Conservation (phyloP, 2,329 filamentous ascomycete species). For the Thelonectria discophora region DNA sequence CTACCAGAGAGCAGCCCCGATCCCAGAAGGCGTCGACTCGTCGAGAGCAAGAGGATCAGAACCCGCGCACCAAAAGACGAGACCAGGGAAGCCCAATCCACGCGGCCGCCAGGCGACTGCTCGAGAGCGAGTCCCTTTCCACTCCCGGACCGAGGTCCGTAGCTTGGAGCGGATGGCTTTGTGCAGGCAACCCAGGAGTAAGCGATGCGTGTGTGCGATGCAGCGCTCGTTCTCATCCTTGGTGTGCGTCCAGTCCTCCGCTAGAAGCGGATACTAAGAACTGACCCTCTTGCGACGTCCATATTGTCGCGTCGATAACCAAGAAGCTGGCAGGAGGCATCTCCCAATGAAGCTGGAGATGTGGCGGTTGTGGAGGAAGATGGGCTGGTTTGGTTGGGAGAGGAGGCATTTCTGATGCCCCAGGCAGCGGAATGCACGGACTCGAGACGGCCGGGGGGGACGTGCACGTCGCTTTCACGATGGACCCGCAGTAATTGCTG, state of each 20-base stretch:
- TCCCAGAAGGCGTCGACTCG: neutral
- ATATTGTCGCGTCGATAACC: neutral
- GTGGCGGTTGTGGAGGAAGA: neutral
- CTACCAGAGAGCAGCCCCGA: neutral
- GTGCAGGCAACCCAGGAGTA: neutral
- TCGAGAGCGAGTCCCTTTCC: conserved; percentile 5
- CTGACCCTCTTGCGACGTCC: neutral
- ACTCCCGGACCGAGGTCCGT: neutral
- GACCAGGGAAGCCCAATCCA: neutral
- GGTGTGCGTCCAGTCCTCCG: neutral
- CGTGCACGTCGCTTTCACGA: no score
- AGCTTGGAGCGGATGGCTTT: conserved; percentile 2
- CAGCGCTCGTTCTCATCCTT: neutral
- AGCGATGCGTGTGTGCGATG: conserved; percentile 1
- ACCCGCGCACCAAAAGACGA: conserved; percentile 2
- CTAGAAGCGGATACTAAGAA: neutral
- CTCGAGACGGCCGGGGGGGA: neutral
- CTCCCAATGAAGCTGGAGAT: neutral
- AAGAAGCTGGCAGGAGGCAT: neutral
- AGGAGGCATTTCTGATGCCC: no score
- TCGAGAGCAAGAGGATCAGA: conserved; percentile 2
- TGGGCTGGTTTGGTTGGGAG: neutral
- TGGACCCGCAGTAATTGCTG: no score
- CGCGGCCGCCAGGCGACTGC: conserved; percentile 4
- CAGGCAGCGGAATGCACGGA: neutral